Conservation (phyloP, 495 filamentous ascomycete species). For the Aspergillus asperescens region DNA sequence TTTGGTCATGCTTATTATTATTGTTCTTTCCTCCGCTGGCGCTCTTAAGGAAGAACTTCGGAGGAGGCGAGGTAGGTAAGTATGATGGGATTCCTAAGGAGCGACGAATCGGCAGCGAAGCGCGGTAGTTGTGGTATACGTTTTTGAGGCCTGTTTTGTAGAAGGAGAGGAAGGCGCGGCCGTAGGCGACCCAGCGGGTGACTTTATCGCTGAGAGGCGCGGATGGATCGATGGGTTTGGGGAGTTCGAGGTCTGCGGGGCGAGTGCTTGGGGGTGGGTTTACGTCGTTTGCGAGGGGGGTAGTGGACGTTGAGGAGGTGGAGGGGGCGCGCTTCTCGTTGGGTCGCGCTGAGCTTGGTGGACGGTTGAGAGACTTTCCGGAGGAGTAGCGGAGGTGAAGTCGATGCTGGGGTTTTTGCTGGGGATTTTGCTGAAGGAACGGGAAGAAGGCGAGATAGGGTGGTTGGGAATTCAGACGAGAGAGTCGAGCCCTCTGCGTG, state of each 20-base stretch:
- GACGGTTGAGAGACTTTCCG: conserved; percentile 21
- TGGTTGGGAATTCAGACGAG: neutral
- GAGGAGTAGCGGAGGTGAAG: conserved; percentile 3
- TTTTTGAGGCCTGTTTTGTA: conserved; percentile 80
- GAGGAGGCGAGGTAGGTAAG: conserved; percentile 33
- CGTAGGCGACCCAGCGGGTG: conserved; percentile 35
- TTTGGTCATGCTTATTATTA: neutral
- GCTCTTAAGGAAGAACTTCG: conserved; percentile 12
- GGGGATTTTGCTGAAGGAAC: neutral
- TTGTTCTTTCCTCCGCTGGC: neutral
- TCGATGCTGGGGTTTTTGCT: conserved; percentile 5
- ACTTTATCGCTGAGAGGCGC: conserved; percentile 28
- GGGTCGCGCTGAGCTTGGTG: conserved; percentile 19
- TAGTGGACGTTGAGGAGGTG: conserved; percentile 13
- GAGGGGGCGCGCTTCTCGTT: conserved; percentile 11
- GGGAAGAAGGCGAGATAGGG: neutral
- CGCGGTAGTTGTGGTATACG: conserved; percentile 54
- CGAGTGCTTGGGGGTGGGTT: conserved; percentile 40
- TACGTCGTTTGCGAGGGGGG: conserved; percentile 22
- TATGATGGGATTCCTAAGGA: conserved; percentile 27
- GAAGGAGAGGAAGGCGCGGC: conserved; percentile 56
- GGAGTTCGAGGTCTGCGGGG: conserved; percentile 30
- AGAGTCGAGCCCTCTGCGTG: neutral
- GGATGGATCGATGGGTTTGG: conserved; percentile 17
- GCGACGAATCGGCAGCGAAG: conserved; percentile 30